phyloP scores from a whole-genome alignment of 164 flowering plant genomes.

The Macadamia tetraphylla region DNA sequence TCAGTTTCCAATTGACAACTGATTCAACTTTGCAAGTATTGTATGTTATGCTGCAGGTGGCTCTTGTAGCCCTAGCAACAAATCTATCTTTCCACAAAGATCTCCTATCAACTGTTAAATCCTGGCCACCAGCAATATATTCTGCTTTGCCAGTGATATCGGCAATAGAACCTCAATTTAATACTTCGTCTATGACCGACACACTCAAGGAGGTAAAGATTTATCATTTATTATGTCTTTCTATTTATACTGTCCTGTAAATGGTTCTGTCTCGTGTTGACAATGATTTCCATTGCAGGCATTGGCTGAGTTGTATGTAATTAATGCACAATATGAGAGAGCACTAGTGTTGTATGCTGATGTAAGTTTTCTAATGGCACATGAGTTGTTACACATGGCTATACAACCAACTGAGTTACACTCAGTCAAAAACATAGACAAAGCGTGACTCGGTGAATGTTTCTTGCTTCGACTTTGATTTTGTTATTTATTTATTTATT shows the following conservation, averaged over 20 bases:
- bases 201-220: slow-evolving; percentile 74
- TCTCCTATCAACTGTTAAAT: slow-evolving; percentile 72
- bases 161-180: slow-evolving; percentile 91
- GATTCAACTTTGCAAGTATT: not conserved
- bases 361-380: slow-evolving; percentile 47
- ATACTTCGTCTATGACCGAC: slow-evolving; percentile 83
- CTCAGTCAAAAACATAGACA: not conserved
- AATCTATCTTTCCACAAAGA: slow-evolving; percentile 83
- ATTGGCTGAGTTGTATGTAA: slow-evolving; percentile 83
- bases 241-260: not conserved
- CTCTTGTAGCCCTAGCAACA: slow-evolving; percentile 88
- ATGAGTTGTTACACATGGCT: not conserved
- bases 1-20: not conserved
- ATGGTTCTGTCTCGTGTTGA: not conserved
- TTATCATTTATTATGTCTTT: not conserved
- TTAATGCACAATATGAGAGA: slow-evolving; percentile 78
- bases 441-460: too few species aligned
- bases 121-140: slow-evolving; percentile 88
- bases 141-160: slow-evolving; percentile 81
- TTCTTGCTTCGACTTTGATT: not conserved
- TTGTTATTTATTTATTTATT: not conserved
- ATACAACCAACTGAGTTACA: not conserved
- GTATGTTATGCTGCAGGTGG: slow-evolving; percentile 49
- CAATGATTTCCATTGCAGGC: slow-evolving; percentile 47
- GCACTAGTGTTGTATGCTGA: slow-evolving; percentile 90